phyloP scores from a whole-genome alignment of 192 early-diverging fungal species.

The Rhizophagus clarus region DNA sequence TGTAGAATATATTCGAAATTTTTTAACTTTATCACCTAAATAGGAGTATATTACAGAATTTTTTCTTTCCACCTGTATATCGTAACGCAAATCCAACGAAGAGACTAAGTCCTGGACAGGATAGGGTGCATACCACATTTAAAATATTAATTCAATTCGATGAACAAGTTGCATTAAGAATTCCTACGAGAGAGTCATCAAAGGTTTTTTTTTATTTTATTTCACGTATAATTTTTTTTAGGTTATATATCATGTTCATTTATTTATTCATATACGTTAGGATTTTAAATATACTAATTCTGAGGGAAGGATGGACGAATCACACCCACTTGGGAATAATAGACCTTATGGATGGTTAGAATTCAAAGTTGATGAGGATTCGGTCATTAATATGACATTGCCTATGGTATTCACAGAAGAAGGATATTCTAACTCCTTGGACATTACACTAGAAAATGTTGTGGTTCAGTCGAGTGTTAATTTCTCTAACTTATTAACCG shows the following conservation, averaged over 20 bases:
- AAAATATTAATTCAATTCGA: constrained; percentile 65
- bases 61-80: constrained; percentile 73
- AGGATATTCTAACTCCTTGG: constrained; percentile 60
- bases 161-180: constrained; percentile 54
- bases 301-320: constrained; percentile 34
- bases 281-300: constrained; percentile 63
- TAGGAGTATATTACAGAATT: constrained; percentile 63
- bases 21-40: background rate
- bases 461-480: constrained; percentile 68
- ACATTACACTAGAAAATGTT: constrained; percentile 51
- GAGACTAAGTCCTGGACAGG: constrained; percentile 52
- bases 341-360: constrained; percentile 77
- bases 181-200: constrained; percentile 72
- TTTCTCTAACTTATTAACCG: constrained; percentile 58
- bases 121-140: constrained; percentile 57
- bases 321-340: constrained; percentile 23
- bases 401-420: constrained; percentile 55
- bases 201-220: constrained; percentile 50
- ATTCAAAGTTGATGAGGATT: constrained; percentile 52
- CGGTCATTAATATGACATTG: constrained; percentile 56
- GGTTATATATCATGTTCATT: background rate
- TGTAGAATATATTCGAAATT: background rate
- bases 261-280: constrained; percentile 31
- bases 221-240: background rate
- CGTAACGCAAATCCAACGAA: constrained; percentile 53